Base-by-base conservation (phyloP, 306 rosid genomes). In the Fagus sylvatica region DNA sequence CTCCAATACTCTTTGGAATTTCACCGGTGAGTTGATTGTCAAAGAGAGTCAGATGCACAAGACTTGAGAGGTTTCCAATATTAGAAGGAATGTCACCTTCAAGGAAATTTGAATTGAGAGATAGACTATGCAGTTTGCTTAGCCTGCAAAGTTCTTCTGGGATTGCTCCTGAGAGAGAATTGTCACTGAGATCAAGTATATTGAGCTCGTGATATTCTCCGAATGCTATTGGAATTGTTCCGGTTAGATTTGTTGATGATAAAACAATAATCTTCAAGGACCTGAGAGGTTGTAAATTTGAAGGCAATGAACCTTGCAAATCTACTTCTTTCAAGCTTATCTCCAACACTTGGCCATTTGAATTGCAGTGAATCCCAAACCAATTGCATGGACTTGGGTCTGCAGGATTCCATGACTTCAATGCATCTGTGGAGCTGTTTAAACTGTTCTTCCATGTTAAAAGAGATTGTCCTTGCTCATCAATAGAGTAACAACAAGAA, bases 401-500 rank as follows among this genome's bases (percentile, higher is more conserved):
- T 43, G 74, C 79, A 16, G 92, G 75, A 22, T 82, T 84, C 98
- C 98, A 94, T 33, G 98, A 90, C 33, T 71, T 78, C 34, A 94
- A 75, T 51, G 84, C 84, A 71, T 84, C 76, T 1, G 80, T 9
- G 42, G 86, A 74, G 55, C 17, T 83, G 87, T 88, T 86, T 68
- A 91, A 84, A 76, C 84, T 90, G 70, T 84, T 74, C 76, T 90
- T 94, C 98, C 98, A 94, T 83, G 88, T 51, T 4, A 94, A 37
- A 81, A 94, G 97, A 81, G 89, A 88, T 75, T 84, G 90, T 46
- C 96, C 94, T 78, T 94, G 93, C 76, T 94, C 97, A 81, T 89
- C 80, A 78, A 90, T 82, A 81, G 98, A 87, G 92, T 80, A 78
- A 80, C 89, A 86, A 46, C 67, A 83, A 74, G 84, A 60, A 80